A percentile compares a stretch with the other conserved stretches of the same genome.
Conservation (phyloP, 352 stramenopile species). For the Aphanomyces cochlioides region DNA sequence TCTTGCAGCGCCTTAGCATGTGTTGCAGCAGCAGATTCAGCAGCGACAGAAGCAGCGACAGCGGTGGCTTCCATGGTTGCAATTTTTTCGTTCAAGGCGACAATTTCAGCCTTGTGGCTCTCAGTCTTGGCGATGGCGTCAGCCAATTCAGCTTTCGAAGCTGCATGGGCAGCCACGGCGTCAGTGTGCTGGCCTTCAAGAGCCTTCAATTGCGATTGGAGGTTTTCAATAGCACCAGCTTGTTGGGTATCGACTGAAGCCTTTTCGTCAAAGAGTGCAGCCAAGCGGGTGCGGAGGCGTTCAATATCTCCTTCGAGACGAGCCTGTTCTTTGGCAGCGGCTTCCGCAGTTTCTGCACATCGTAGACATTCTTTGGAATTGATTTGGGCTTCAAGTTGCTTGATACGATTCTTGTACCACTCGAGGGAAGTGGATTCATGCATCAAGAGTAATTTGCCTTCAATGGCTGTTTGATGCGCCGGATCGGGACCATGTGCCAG, state of each 20-base stretch:
- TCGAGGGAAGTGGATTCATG: conserved; percentile 25
- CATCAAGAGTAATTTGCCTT: conserved; percentile 24
- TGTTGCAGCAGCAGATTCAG: neutral
- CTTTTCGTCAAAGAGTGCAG: conserved; percentile 19
- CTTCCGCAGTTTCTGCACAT: conserved; percentile 12
- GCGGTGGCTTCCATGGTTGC: neutral
- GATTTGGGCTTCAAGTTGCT: conserved; percentile 22
- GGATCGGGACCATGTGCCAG: conserved; percentile 15
- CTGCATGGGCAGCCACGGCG: neutral
- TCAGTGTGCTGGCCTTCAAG: conserved; percentile 1
- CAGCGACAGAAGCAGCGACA: neutral
- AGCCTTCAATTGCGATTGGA: neutral
- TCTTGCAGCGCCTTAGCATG: neutral
- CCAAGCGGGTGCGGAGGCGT: conserved; percentile 19
- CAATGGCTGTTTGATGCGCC: conserved; percentile 16
- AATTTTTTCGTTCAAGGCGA: neutral
- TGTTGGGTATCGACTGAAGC: conserved; percentile 13
- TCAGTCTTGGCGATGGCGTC: neutral
- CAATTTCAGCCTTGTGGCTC: conserved; percentile 2
- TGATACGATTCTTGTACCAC: conserved; percentile 30
- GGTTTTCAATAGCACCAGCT: neutral
- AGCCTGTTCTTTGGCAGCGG: conserved; percentile 11
- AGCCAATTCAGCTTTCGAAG: neutral
- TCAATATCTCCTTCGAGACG: conserved; percentile 25
- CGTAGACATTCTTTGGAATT: neutral